Percentiles rank a stretch among this genome's conserved stretches.
Evolutionary conservation across 768 basidiomycete genomes (phyloP).

Genomic region (Lactarius hatsudake): DNA sequence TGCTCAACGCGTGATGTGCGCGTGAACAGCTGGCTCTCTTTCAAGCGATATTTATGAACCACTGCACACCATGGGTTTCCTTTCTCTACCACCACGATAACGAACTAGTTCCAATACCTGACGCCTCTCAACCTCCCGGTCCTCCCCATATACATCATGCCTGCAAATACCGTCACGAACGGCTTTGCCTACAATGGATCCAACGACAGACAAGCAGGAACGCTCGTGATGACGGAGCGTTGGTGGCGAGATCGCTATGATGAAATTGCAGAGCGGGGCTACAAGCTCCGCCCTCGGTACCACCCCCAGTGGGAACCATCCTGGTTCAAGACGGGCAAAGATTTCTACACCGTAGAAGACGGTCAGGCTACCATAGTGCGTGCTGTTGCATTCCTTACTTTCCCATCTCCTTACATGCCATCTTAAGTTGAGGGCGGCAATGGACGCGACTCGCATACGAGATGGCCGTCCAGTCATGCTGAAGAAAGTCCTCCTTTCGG

Average conservation of each 20-base stretch:
- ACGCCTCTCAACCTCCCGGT: neutral
- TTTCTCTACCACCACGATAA: neutral
- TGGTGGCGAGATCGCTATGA: constrained; percentile 19
- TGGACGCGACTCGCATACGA: constrained; percentile 8
- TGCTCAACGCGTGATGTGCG: neutral
- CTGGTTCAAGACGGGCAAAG: constrained; percentile 12
- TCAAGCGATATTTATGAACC: neutral
- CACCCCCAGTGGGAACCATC: constrained; percentile 18
- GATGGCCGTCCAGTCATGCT: no score
- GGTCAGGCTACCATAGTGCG: constrained; percentile 19
- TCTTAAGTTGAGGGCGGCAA: constrained; percentile 14
- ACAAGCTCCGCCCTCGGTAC: constrained; percentile 23
- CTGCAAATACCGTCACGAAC: neutral
- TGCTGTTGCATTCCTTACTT: neutral
- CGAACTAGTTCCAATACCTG: neutral
- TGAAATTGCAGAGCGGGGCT: constrained; percentile 2
- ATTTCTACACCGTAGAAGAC: constrained; percentile 17
- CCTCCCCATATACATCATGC: neutral
- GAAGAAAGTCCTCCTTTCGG: no score
- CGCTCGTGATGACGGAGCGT: constrained; percentile 13
- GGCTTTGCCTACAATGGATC: neutral
- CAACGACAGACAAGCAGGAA: constrained; percentile 2
- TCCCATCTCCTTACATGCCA: neutral
- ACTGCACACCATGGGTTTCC: neutral
- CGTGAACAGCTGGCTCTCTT: neutral